phyloP scores from a whole-genome alignment of 1,284 basidiomycete species.

The Ustilago tritici region DNA sequence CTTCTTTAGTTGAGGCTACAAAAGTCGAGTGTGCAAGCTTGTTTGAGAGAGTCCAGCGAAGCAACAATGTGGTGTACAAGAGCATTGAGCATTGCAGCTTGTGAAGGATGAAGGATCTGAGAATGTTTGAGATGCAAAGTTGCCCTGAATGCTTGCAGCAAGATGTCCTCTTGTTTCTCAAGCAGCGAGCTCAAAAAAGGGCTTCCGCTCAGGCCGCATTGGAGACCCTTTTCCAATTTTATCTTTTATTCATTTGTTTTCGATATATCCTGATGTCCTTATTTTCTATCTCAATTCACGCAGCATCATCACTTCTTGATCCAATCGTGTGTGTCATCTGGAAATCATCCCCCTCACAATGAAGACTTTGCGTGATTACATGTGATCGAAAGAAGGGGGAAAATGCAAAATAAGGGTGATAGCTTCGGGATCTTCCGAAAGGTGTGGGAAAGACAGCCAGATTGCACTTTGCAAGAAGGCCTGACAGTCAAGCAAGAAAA shows the following conservation, averaged over 20 bases:
- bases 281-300: not conserved
- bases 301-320: too few relatives aligned
- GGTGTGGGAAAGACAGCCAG: not conserved
- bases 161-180: not conserved
- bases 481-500: too few relatives aligned
- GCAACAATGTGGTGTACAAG: not conserved
- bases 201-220: not conserved
- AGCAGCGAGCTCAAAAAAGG: not conserved
- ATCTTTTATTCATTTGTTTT: not conserved
- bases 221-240: not conserved
- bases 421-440: not conserved
- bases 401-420: not conserved
- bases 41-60: not conserved
- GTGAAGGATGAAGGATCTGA: not conserved
- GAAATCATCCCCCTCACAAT: too few relatives aligned
- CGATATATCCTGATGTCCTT: not conserved
- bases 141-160: conserved; percentile 3
- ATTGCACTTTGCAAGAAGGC: too few relatives aligned
- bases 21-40: not conserved
- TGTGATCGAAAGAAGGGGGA: too few relatives aligned
- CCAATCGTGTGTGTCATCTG: too few relatives aligned
- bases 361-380: too few relatives aligned
- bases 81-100: not conserved
- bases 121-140: not conserved
- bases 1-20: too few relatives aligned